phyloP scores from a whole-genome alignment of 2,329 filamentous ascomycete species.

The Harringtonia lauricola region DNA sequence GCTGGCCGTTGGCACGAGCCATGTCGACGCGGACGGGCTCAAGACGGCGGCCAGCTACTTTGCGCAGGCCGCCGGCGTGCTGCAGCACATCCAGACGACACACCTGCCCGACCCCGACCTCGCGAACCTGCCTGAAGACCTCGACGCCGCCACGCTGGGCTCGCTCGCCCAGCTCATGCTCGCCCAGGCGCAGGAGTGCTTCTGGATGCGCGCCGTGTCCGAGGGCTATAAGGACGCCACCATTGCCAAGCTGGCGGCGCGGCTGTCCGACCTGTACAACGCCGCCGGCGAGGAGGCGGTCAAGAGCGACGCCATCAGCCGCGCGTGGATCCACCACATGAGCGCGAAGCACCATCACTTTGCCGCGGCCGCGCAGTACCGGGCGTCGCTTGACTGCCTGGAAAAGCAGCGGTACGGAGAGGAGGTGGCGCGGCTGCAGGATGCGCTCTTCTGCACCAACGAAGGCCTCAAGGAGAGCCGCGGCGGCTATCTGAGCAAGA shows the following conservation, averaged over 20 bases:
- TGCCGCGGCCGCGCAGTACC: constrained; percentile 86
- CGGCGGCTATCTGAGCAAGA: constrained; percentile 63
- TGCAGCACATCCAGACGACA: constrained; percentile 64
- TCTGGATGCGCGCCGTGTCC: constrained; percentile 95
- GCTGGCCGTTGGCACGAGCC: constrained; percentile 70
- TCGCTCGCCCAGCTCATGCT: constrained; percentile 75
- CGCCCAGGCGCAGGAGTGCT: constrained; percentile 92
- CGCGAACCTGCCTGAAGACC: constrained; percentile 81
- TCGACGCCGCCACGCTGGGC: constrained; percentile 81
- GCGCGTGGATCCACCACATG: constrained; percentile 96
- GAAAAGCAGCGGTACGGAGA: constrained; percentile 94
- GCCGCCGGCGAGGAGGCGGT: constrained; percentile 75
- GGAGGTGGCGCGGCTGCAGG: constrained; percentile 76
- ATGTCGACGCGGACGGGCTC: constrained; percentile 64
- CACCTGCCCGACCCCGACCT: constrained; percentile 74
- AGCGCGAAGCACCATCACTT: constrained; percentile 97
- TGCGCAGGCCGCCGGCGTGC: constrained; percentile 73
- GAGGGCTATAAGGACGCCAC: constrained; percentile 86
- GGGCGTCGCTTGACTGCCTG: constrained; percentile 79
- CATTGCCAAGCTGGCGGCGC: constrained; percentile 80
- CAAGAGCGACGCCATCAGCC: constrained; percentile 80
- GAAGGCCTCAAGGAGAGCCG: constrained; percentile 78
- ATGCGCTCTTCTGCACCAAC: constrained; percentile 71
- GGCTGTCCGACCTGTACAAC: constrained; percentile 85
- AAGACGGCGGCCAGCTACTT: constrained; percentile 87